A percentile compares a stretch with the other conserved stretches of the same genome.
phyloP scores from a whole-genome alignment of 805 yeast genomes.

The Saccharomycopsis guyanensis region DNA sequence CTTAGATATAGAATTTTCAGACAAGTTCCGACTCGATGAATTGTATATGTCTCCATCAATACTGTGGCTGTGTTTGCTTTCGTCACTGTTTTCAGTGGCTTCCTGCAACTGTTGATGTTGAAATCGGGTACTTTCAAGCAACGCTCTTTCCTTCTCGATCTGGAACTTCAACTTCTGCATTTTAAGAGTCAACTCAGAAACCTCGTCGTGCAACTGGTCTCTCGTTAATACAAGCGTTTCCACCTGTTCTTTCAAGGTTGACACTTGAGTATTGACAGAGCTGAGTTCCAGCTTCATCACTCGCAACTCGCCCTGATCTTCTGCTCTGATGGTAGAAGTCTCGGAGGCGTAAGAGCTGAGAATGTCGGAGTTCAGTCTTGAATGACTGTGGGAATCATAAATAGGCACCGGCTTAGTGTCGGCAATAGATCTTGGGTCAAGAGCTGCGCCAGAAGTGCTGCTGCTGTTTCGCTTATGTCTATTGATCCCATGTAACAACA shows the following conservation, averaged over 20 bases:
- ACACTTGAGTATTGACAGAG: slow-evolving; percentile 36
- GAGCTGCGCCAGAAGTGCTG: not conserved
- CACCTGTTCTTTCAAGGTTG: slow-evolving; percentile 41
- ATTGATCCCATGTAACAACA: slow-evolving; percentile 24
- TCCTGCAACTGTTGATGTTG: not conserved
- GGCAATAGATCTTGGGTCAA: not conserved
- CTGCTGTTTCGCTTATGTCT: slow-evolving; percentile 16
- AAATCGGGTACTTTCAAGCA: not conserved
- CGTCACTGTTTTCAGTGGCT: not conserved
- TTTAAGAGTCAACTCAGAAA: slow-evolving; percentile 27
- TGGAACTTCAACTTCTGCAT: slow-evolving; percentile 17
- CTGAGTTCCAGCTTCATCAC: slow-evolving; percentile 35
- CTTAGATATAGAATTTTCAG: slow-evolving; percentile 3
- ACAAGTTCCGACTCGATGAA: not conserved
- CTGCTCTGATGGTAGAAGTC: slow-evolving; percentile 15
- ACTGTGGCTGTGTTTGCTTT: not conserved
- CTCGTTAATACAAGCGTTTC: slow-evolving; percentile 42
- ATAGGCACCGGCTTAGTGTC: slow-evolving; percentile 40
- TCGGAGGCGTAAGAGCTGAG: slow-evolving; percentile 29
- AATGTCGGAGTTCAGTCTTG: slow-evolving; percentile 39
- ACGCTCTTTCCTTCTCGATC: slow-evolving; percentile 16
- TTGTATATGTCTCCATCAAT: not conserved
- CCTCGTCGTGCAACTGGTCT: slow-evolving; percentile 39
- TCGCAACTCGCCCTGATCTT: slow-evolving; percentile 28
- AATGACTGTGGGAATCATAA: slow-evolving; percentile 26